phyloP scores from a whole-genome alignment of 2,329 filamentous ascomycete genomes.

The Fusarium sp. region DNA sequence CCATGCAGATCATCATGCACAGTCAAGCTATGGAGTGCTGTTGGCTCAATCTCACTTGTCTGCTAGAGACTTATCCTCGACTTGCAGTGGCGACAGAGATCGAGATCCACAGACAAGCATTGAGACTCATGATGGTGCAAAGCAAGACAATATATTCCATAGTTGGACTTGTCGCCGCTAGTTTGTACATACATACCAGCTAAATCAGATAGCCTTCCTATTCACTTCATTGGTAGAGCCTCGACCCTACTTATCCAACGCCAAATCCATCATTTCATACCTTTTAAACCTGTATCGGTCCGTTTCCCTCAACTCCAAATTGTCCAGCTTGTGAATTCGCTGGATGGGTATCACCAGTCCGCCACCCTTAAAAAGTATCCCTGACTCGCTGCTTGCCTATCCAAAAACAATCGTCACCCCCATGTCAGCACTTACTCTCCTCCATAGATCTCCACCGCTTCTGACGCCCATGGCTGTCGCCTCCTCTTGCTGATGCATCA shows the following conservation, averaged over 20 bases:
- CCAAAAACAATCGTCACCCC: slow-evolving; percentile 72
- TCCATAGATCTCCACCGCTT: slow-evolving; percentile 62
- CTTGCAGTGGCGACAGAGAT: slow-evolving; percentile 26
- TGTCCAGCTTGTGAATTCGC: slow-evolving; percentile 33
- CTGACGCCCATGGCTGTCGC: slow-evolving; percentile 32
- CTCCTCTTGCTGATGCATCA: slow-evolving; percentile 42
- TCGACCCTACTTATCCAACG: slow-evolving; percentile 23
- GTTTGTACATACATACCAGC: not conserved
- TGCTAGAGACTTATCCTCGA: not conserved
- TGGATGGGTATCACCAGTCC: slow-evolving; percentile 42
- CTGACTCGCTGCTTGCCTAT: slow-evolving; percentile 9
- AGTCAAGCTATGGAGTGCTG: slow-evolving; percentile 3
- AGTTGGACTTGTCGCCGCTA: not conserved
- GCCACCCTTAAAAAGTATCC: slow-evolving; percentile 16
- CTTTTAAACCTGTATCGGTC: slow-evolving; percentile 14
- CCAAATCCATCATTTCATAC: slow-evolving; percentile 23
- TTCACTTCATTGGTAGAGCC: slow-evolving; percentile 15
- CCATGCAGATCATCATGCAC: slow-evolving; percentile 44
- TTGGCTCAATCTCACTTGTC: slow-evolving; percentile 5
- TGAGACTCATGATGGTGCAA: not conserved
- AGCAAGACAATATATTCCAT: not conserved
- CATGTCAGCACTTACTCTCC: slow-evolving; percentile 68
- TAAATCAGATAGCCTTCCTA: slow-evolving; percentile 7
- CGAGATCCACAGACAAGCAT: slow-evolving; percentile 24
- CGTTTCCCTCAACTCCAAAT: slow-evolving; percentile 40